phyloP scores from a whole-genome alignment of 768 basidiomycete genomes.

The Russula sp. region DNA sequence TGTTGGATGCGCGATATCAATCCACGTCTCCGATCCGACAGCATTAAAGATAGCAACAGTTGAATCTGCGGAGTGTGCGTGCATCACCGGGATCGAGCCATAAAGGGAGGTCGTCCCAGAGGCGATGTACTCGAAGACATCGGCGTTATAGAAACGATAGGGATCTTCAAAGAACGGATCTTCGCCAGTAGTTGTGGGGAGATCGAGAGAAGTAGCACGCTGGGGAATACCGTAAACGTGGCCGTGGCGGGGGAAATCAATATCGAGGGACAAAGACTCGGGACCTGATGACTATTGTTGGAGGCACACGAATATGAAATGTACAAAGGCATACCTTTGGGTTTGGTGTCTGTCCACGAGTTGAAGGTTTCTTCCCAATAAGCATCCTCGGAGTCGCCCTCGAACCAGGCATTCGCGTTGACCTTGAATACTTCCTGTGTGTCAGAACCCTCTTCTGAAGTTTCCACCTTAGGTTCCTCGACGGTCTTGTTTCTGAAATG shows the following conservation, averaged over 20 bases:
- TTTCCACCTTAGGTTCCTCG: slow-evolving; percentile 42
- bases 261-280: slow-evolving; percentile 87
- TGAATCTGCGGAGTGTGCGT: slow-evolving; percentile 81
- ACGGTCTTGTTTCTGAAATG: slow-evolving; percentile 77
- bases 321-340: slow-evolving; percentile 61
- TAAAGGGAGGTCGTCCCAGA: slow-evolving; percentile 78
- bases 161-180: slow-evolving; percentile 77
- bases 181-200: slow-evolving; percentile 84
- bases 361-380: slow-evolving; percentile 88
- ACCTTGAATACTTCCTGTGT: slow-evolving; percentile 49
- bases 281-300: slow-evolving; percentile 55
- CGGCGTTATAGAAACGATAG: slow-evolving; percentile 90
- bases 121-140: slow-evolving; percentile 94
- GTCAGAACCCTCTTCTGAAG: slow-evolving; percentile 36
- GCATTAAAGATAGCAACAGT: slow-evolving; percentile 90
- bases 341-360: slow-evolving; percentile 89
- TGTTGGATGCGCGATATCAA: slow-evolving; percentile 74
- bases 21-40: slow-evolving; percentile 88
- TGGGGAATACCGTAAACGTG: slow-evolving; percentile 96
- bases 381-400: slow-evolving; percentile 76
- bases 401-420: slow-evolving; percentile 72
- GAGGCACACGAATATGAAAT: background rate
- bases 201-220: slow-evolving; percentile 84
- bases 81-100: slow-evolving; percentile 87
- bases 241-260: slow-evolving; percentile 86